These are phyloP conservation scores for Nissolia schottii DNA, from an alignment of 306 rosid genomes.

Conservation along the genomic window DNA sequence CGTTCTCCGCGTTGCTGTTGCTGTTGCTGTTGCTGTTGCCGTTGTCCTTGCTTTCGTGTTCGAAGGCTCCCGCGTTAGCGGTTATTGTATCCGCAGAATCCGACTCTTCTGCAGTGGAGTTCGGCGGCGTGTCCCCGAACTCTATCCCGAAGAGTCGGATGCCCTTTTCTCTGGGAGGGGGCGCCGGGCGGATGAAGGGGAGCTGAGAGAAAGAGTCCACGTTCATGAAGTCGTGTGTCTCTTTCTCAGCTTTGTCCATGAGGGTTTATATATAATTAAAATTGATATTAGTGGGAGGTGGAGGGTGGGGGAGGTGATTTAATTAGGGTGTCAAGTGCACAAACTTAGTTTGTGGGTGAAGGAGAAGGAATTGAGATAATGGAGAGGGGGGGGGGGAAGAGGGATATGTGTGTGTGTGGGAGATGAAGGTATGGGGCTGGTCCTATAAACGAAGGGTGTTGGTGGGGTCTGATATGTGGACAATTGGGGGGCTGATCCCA, in stretches of 20 bases:
- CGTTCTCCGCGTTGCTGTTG: constrained; percentile 10
- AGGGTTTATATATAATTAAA: neutral
- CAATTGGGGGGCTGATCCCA: constrained; percentile 53
- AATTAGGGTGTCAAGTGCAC: neutral
- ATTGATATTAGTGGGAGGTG: neutral
- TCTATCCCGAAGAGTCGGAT: constrained; percentile 73
- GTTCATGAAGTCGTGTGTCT: constrained; percentile 87
- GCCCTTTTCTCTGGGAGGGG: constrained; percentile 42
- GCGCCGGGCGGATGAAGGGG: constrained; percentile 72
- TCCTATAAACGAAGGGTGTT: constrained; percentile 38
- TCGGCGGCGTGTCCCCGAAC: constrained; percentile 17
- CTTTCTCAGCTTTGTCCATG: constrained; percentile 66
- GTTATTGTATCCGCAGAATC: constrained; percentile 27
- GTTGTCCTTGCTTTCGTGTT: no score
- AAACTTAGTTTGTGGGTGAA: neutral
- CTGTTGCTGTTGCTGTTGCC: neutral
- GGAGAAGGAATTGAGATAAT: neutral
- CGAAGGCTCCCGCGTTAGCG: no score
- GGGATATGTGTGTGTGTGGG: neutral
- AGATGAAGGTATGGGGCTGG: constrained; percentile 30
- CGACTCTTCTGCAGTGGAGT: constrained; percentile 11
- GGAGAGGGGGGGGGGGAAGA: neutral
- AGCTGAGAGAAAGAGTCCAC: constrained; percentile 84
- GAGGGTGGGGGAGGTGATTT: neutral
- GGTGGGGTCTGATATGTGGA: constrained; percentile 38